A percentile compares a stretch with the other conserved stretches of the same genome.
phyloP scores from a whole-genome alignment of 495 filamentous ascomycete species.

The Penicillium silybi region DNA sequence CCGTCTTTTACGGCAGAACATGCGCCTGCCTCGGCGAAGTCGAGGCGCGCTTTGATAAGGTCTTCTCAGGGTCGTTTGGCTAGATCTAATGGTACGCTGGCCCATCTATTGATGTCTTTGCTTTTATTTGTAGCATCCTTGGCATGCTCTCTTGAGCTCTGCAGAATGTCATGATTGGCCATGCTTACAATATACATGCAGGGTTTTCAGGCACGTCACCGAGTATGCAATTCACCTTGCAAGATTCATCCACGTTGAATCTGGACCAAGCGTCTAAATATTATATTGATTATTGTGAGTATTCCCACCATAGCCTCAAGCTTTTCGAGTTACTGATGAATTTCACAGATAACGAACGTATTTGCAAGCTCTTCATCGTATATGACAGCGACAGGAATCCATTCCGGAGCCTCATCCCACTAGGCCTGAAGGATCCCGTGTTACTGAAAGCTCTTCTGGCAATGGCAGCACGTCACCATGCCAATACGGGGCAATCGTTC shows the following conservation, averaged over 20 bases:
- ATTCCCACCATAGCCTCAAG: neutral
- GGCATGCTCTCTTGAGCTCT: neutral
- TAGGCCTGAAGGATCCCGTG: slow-evolving; percentile 44
- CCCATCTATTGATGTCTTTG: neutral
- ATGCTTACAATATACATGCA: neutral
- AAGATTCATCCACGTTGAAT: slow-evolving; percentile 36
- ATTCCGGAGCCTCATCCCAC: slow-evolving; percentile 48
- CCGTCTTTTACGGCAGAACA: neutral
- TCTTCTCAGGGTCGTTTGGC: neutral
- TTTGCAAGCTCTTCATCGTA: slow-evolving; percentile 54
- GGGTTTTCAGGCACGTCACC: neutral
- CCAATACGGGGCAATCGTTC: slow-evolving; percentile 31
- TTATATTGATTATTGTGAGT: slow-evolving; percentile 51
- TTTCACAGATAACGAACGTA: slow-evolving; percentile 42
- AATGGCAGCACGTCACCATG: slow-evolving; percentile 52
- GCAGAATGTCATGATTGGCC: neutral
- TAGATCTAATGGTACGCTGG: neutral
- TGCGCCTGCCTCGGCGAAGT: neutral
- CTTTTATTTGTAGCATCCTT: neutral
- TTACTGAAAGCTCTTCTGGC: slow-evolving; percentile 50
- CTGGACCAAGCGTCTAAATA: slow-evolving; percentile 34
- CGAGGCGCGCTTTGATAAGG: neutral
- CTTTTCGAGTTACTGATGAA: neutral
- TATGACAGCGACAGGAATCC: slow-evolving; percentile 53
- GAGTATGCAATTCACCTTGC: slow-evolving; percentile 10